A percentile compares a stretch with the other conserved stretches of the same genome.
Evolutionary conservation across 1,139 yeast species (phyloP).

Genomic region (Kodamaea plutei): DNA sequence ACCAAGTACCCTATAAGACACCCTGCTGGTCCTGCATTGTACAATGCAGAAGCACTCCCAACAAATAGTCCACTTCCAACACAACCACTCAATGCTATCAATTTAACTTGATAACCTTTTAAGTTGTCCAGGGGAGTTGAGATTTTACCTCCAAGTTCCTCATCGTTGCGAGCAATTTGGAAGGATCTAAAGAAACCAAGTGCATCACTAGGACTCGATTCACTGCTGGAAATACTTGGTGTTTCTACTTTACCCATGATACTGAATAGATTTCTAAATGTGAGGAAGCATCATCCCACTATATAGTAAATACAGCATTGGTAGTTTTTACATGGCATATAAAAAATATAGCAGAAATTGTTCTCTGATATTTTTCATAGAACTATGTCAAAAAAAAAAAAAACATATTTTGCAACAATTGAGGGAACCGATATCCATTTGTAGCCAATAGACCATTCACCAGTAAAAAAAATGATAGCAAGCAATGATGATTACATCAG

Average conservation of each 20-base stretch:
- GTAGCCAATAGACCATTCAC: no score
- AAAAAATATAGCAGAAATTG: no score
- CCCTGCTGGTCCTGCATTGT: conserved; percentile 20
- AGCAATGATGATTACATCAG: no score
- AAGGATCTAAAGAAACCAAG: conserved; percentile 4
- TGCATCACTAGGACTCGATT: not conserved
- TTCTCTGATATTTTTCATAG: no score
- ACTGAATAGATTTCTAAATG: no score
- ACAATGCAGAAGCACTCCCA: conserved; percentile 21
- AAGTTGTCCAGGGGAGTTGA: conserved; percentile 12
- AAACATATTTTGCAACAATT: no score
- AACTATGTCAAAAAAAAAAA: no score
- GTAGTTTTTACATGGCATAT: no score
- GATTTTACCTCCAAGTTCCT: conserved; percentile 4
- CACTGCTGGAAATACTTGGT: not conserved
- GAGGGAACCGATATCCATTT: no score
- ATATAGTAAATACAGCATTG: no score
- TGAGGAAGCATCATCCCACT: no score
- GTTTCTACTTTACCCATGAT: not conserved
- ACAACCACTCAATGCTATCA: conserved; percentile 41
- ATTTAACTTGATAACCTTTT: conserved; percentile 13
- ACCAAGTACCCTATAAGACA: conserved; percentile 20
- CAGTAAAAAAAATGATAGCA: no score
- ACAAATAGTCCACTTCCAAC: conserved; percentile 42
- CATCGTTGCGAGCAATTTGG: conserved; percentile 10